These are phyloP conservation scores for Debaryomyces castellii DNA, from an alignment of 805 yeast species.

Conservation along the genomic window DNA sequence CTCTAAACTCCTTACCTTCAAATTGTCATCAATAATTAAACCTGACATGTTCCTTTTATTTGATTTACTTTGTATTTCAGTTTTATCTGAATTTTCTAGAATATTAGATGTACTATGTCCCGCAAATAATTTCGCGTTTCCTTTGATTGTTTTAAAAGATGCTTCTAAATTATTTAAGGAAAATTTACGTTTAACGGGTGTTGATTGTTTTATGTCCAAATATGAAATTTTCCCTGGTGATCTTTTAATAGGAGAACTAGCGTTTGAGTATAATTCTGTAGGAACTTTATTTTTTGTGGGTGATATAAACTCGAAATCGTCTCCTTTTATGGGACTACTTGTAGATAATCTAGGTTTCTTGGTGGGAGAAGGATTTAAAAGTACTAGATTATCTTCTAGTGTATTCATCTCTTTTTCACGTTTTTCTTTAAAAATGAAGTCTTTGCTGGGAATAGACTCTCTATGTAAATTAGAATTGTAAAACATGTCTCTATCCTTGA, in stretches of 20 bases:
- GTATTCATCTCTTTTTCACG: slow-evolving; percentile 4
- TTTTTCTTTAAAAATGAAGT: background rate
- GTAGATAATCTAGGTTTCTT: slow-evolving; percentile 17
- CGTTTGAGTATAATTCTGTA: background rate
- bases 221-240: background rate
- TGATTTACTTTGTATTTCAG: background rate
- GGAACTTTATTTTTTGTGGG: slow-evolving; percentile 2
- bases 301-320: background rate
- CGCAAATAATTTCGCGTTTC: background rate
- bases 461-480: slow-evolving; percentile 9
- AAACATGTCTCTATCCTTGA: slow-evolving; percentile 16
- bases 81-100: background rate
- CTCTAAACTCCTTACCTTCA: too few species aligned
- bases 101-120: background rate
- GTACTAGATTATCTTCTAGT: slow-evolving; percentile 22
- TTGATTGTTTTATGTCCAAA: background rate
- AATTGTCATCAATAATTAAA: too few species aligned
- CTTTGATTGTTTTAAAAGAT: background rate
- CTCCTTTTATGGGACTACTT: slow-evolving; percentile 1
- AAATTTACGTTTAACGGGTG: background rate
- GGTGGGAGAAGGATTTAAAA: slow-evolving; percentile 28
- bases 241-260: background rate
- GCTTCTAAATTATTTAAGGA: background rate
- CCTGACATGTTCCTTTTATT: too few species aligned
- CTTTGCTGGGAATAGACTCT: slow-evolving; percentile 1